These are phyloP conservation scores for Candida xiaguanensis DNA, from an alignment of 805 yeast genomes.

Conservation along the genomic window DNA sequence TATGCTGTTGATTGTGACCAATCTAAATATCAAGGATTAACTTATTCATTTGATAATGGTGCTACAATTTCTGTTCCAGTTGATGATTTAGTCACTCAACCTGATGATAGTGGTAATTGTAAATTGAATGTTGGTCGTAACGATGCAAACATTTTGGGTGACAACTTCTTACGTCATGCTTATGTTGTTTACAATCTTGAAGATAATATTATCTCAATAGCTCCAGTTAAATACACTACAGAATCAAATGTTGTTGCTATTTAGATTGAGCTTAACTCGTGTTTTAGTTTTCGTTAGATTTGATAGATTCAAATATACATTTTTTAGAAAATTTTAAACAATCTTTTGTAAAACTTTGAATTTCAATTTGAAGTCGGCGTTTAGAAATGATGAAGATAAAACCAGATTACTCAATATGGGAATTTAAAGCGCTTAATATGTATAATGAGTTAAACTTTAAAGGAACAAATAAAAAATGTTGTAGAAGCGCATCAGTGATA, in stretches of 20 bases:
- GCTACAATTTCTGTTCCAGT: conserved; percentile 45
- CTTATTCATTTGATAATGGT: conserved; percentile 5
- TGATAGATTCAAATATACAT: neutral
- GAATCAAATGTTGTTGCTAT: conserved; percentile 13
- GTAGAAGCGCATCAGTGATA: no score
- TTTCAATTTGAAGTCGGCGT: no score
- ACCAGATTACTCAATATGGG: no score
- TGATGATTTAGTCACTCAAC: conserved; percentile 19
- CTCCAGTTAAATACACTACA: conserved; percentile 23
- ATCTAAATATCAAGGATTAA: neutral
- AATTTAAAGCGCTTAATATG: no score
- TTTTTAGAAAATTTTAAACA: no score
- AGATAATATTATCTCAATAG: conserved; percentile 52
- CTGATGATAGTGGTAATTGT: conserved; percentile 15
- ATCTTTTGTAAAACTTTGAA: no score
- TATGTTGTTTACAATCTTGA: conserved; percentile 66
- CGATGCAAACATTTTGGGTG: no score
- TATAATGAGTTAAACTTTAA: no score
- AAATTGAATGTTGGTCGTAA: conserved; percentile 20
- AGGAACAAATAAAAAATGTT: no score
- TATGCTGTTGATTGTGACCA: conserved; percentile 5
- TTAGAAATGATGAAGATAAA: no score
- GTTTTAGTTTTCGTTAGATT: neutral
- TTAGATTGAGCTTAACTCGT: neutral
- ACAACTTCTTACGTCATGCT: conserved; percentile 57